phyloP scores from a whole-genome alignment of 495 filamentous ascomycete species.

The Monascus purpureus region DNA sequence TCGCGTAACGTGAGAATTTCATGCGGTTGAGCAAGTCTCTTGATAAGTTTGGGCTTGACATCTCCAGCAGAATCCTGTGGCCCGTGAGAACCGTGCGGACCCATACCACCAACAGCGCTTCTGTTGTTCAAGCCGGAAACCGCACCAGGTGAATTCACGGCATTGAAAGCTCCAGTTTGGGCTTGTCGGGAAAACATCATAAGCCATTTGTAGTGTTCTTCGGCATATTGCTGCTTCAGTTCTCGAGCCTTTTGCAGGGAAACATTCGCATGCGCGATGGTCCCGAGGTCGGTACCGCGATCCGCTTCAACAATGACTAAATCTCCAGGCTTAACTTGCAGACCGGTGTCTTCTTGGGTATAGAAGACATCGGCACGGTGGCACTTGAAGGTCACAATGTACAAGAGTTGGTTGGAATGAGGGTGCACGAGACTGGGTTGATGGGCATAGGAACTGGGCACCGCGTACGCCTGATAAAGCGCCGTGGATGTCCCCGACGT shows the following conservation, averaged over 20 bases:
- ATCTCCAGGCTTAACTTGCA: slow-evolving; percentile 80
- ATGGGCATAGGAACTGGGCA: slow-evolving; percentile 33
- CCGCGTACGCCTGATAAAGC: slow-evolving; percentile 41
- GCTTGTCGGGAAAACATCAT: slow-evolving; percentile 84
- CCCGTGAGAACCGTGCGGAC: slow-evolving; percentile 52
- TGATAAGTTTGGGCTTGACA: slow-evolving; percentile 90
- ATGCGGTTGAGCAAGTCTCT: slow-evolving; percentile 78
- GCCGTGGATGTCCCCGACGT: slow-evolving; percentile 24
- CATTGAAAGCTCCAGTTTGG: slow-evolving; percentile 47
- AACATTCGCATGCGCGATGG: slow-evolving; percentile 74
- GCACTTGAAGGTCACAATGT: slow-evolving; percentile 93
- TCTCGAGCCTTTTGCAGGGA: slow-evolving; percentile 74
- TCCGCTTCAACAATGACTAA: slow-evolving; percentile 96
- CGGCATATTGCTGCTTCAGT: slow-evolving; percentile 72
- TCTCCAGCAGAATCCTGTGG: slow-evolving; percentile 66
- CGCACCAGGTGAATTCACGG: slow-evolving; percentile 20
- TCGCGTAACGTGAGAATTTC: slow-evolving; percentile 78
- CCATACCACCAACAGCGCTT: slow-evolving; percentile 63
- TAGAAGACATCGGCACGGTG: slow-evolving; percentile 91
- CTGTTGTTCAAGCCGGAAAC: slow-evolving; percentile 34
- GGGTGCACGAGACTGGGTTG: slow-evolving; percentile 50
- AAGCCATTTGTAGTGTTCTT: slow-evolving; percentile 91
- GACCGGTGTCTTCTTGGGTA: slow-evolving; percentile 84
- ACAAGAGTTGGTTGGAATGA: slow-evolving; percentile 69
- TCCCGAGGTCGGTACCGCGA: slow-evolving; percentile 87